Evolutionary conservation across 2,329 filamentous ascomycete genomes (phyloP).

Genomic region (Aureobasidium sp.): DNA sequence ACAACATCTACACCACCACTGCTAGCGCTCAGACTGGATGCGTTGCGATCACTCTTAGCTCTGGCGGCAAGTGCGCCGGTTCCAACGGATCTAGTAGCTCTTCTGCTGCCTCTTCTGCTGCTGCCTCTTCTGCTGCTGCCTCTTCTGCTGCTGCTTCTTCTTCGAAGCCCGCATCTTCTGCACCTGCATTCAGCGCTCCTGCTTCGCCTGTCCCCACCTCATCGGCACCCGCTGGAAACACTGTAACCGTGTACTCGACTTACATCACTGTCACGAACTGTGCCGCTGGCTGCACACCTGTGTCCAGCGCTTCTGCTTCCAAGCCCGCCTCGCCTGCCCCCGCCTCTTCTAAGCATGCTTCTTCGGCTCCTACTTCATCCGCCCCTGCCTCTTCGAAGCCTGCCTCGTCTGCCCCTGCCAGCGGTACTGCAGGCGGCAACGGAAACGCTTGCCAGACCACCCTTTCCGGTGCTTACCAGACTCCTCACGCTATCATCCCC

Average conservation of each 20-base stretch:
- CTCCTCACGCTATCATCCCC: constrained; percentile 32
- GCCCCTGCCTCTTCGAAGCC: too few species aligned
- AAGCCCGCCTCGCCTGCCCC: not conserved
- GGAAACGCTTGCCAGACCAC: constrained; percentile 25
- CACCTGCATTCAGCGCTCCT: too few species aligned
- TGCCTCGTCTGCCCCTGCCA: not conserved
- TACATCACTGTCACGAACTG: constrained; percentile 30
- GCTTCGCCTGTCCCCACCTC: too few species aligned
- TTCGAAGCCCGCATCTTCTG: constrained; percentile 1
- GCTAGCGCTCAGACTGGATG: constrained; percentile 21
- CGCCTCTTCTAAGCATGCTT: not conserved
- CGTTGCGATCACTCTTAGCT: constrained; percentile 20
- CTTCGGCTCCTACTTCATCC: too few species aligned
- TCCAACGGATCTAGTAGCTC: not conserved
- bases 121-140: too few species aligned
- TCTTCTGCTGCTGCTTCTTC: not conserved
- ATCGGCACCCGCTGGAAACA: too few species aligned
- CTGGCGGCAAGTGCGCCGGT: constrained; percentile 21
- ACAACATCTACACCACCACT: constrained; percentile 31
- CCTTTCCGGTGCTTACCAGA: constrained; percentile 31
- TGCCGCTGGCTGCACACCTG: constrained; percentile 22
- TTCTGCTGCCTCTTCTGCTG: constrained; percentile 12
- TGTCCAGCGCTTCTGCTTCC: constrained; percentile 3
- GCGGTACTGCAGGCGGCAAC: not conserved
- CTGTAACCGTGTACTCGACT: constrained; percentile 17